Evolutionary conservation across 2,329 filamentous ascomycete genomes (phyloP), one percentile per base, ranked within the genome.

Genomic region (Leptodontidium sp.): DNA sequence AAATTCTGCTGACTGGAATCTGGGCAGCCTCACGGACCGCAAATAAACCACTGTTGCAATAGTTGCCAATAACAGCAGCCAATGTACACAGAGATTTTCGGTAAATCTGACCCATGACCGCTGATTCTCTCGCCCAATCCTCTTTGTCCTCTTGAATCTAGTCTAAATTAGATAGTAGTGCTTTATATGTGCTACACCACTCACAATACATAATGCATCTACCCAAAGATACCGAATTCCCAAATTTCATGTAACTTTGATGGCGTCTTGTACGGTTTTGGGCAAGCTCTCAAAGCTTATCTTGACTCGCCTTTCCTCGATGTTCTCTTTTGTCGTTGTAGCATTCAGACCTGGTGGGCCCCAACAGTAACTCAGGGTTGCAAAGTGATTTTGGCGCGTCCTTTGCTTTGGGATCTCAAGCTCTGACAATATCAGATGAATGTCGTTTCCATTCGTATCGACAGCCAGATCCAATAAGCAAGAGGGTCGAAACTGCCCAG

Each of bases 161-260:
- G 7, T 29, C 49, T 4, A 29, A 5, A 11, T 53, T 32, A 53
- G n/a, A 12, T 14, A 5, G 2, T 12, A 29, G 24, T 29, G 24
- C 50, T 17, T 17, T 24, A 32, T 1, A 15, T 6, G 11, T 5
- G n/a, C 47, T 29, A 5, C 12, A 17, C 50, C 26, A 53, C 50
- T 53, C 4, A 53, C 50, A 53, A 53, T 53, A n/a, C 50, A 53
- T n/a, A 53, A 53, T 29, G 50, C 50, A 53, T 53, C 50, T 14
- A 53, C 50, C 50, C 50, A 53, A 12, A 53, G 50, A 29, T 53
- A 53, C 24, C 50, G 26, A n/a, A 53, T 53, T 4, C 50, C 50
- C 24, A 53, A 53, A 14, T 53, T 11, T 53, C 50, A 9, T 29
- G 50, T 32, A 24, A 53, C 50, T 21, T 29, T 24, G 24, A 53